Evolutionary conservation across 805 yeast genomes (phyloP).

Genomic region (Monosporozyma aquatica): DNA sequence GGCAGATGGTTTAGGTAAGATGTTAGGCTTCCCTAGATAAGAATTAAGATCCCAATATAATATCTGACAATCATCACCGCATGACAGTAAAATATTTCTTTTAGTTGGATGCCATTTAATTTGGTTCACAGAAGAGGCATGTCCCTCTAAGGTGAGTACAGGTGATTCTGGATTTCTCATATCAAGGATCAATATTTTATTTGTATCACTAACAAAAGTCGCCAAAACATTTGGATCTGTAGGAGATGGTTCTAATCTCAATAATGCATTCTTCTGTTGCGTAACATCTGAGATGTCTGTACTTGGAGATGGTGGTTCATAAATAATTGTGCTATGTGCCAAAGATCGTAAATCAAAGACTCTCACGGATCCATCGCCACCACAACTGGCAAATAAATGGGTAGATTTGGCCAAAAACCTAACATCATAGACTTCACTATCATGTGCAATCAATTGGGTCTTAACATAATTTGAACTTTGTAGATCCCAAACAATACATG

Average conservation of each 20-base stretch:
- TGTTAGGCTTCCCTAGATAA: conserved; percentile 9
- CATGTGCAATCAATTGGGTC: conserved; percentile 94
- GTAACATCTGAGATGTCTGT: conserved; percentile 4
- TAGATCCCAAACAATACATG: conserved; percentile 92
- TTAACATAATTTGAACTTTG: conserved; percentile 48
- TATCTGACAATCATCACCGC: conserved; percentile 70
- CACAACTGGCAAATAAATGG: conserved; percentile 76
- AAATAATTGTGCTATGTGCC: conserved; percentile 91
- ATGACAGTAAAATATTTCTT: conserved; percentile 45
- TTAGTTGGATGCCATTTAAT: conserved; percentile 79
- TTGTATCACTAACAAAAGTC: conserved; percentile 64
- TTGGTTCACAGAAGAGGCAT: conserved; percentile 57
- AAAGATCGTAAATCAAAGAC: conserved; percentile 82
- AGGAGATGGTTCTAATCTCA: conserved; percentile 70
- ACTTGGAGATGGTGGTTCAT: conserved; percentile 50
- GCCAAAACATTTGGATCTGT: conserved; percentile 78
- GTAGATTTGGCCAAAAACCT: conserved; percentile 67
- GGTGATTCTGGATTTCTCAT: conserved; percentile 85
- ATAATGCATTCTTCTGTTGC: conserved; percentile 44
- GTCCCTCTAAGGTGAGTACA: conserved; percentile 58
- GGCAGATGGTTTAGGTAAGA: not conserved
- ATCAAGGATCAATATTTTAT: conserved; percentile 62
- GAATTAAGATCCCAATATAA: conserved; percentile 54
- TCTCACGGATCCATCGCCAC: conserved; percentile 90
- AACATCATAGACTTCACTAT: conserved; percentile 89